phyloP scores from a whole-genome alignment of 2,329 filamentous ascomycete species.

The Cryphonectria radicalis region DNA sequence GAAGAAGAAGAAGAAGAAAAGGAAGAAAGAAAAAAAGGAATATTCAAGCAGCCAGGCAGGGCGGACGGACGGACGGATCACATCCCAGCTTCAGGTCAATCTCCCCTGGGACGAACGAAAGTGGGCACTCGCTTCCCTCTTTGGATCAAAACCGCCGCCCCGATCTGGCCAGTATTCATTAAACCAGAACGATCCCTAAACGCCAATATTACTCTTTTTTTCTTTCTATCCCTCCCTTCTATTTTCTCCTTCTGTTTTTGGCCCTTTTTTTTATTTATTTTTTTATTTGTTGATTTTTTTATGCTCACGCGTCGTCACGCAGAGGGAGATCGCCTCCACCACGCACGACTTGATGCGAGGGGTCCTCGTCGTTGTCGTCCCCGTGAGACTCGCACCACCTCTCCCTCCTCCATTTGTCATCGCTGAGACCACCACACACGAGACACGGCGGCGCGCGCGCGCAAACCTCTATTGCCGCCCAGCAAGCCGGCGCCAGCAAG shows the following conservation, averaged over 20 bases:
- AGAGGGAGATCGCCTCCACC: slow-evolving; percentile 24
- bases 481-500: slow-evolving; percentile 12
- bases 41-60: neutral
- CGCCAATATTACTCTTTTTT: neutral
- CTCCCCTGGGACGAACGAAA: slow-evolving; percentile 6
- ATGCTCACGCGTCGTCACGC: neutral
- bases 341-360: slow-evolving; percentile 5
- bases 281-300: neutral
- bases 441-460: slow-evolving; percentile 17
- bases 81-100: slow-evolving; percentile 6
- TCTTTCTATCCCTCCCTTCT: no score
- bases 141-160: slow-evolving; percentile 12
- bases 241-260: neutral
- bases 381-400: neutral
- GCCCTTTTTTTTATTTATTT: no score
- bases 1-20: no score
- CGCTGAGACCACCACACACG: neutral
- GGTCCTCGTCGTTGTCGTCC: slow-evolving; percentile 8
- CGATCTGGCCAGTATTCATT: slow-evolving; percentile 3
- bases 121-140: slow-evolving; percentile 8
- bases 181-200: slow-evolving; percentile 10
- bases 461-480: slow-evolving; percentile 6
- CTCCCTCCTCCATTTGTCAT: slow-evolving; percentile 13
- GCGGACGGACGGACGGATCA: neutral
- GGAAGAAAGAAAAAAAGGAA: neutral